phyloP scores from a whole-genome alignment of 768 basidiomycete genomes.

The Leucocoprinus birnbaumii region DNA sequence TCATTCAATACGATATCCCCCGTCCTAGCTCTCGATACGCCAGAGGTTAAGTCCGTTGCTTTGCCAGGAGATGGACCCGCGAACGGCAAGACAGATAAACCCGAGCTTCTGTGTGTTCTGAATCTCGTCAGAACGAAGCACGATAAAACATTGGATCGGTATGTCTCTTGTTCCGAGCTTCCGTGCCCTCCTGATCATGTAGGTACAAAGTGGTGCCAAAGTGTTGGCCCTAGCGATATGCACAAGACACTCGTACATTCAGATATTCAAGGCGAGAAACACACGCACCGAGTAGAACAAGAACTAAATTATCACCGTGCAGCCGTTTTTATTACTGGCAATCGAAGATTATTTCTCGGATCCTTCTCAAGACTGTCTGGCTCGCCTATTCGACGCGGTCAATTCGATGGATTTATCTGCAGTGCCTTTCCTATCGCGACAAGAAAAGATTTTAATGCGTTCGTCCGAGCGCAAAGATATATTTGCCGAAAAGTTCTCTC shows the following conservation, averaged over 20 bases:
- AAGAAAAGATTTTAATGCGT: slow-evolving; percentile 88
- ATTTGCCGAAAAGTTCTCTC: slow-evolving; percentile 80
- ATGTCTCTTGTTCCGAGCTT: slow-evolving; percentile 18
- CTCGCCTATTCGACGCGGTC: slow-evolving; percentile 87
- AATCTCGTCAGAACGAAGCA: slow-evolving; percentile 91
- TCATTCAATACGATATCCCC: slow-evolving; percentile 84
- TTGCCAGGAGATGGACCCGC: slow-evolving; percentile 33
- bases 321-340: slow-evolving; percentile 93
- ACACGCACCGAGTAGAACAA: not conserved
- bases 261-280: slow-evolving; percentile 82
- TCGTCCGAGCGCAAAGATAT: slow-evolving; percentile 89
- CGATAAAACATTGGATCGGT: slow-evolving; percentile 81
- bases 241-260: slow-evolving; percentile 90
- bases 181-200: not conserved
- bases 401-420: slow-evolving; percentile 87
- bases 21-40: slow-evolving; percentile 69
- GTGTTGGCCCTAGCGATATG: slow-evolving; percentile 95
- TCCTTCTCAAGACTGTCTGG: slow-evolving; percentile 88
- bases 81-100: slow-evolving; percentile 25
- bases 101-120: slow-evolving; percentile 79
- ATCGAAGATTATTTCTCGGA: slow-evolving; percentile 92
- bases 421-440: slow-evolving; percentile 72
- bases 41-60: slow-evolving; percentile 33
- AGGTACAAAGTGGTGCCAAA: slow-evolving; percentile 70
- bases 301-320: not conserved